These are phyloP conservation scores for Primulina eburnea DNA, from an alignment of 257 asterid genomes.

Conservation along the genomic window DNA sequence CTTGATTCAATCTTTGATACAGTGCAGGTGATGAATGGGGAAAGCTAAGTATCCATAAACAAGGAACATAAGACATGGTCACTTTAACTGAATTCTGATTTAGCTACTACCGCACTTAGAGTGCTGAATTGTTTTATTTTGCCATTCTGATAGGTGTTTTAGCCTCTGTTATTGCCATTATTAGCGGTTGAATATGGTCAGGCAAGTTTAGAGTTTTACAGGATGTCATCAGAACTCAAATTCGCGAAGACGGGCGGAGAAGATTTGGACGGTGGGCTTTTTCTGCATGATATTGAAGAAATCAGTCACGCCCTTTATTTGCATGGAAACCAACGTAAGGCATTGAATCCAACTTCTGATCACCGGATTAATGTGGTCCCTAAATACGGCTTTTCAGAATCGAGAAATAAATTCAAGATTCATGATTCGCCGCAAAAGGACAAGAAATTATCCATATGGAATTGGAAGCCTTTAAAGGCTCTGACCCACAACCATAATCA, in stretches of 20 bases:
- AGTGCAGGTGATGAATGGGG: slow-evolving; percentile 8
- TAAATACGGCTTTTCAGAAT: slow-evolving; percentile 25
- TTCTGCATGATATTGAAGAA: slow-evolving; percentile 74
- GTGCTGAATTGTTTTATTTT: not conserved
- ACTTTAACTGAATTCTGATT: not conserved
- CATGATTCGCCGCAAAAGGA: slow-evolving; percentile 30
- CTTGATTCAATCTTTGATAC: not conserved
- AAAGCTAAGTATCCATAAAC: not conserved
- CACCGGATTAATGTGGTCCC: slow-evolving; percentile 25
- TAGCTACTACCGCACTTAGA: not conserved
- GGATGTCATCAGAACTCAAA: slow-evolving; percentile 32
- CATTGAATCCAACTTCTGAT: slow-evolving; percentile 39
- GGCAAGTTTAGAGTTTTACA: not conserved
- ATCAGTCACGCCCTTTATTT: slow-evolving; percentile 78
- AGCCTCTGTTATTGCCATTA: not conserved
- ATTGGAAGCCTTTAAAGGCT: slow-evolving; percentile 79
- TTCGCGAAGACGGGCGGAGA: slow-evolving; percentile 33
- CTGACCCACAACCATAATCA: slow-evolving; percentile 52
- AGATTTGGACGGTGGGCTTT: slow-evolving; percentile 48
- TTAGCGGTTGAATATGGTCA: not conserved
- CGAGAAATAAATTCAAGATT: slow-evolving; percentile 22
- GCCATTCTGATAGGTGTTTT: slow-evolving; percentile 22
- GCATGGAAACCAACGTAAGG: slow-evolving; percentile 38
- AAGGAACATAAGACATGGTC: not conserved
- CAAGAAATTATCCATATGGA: slow-evolving; percentile 74